Base-by-base conservation (phyloP, 139 green algal genomes). In the Klebsormidium nitens region DNA sequence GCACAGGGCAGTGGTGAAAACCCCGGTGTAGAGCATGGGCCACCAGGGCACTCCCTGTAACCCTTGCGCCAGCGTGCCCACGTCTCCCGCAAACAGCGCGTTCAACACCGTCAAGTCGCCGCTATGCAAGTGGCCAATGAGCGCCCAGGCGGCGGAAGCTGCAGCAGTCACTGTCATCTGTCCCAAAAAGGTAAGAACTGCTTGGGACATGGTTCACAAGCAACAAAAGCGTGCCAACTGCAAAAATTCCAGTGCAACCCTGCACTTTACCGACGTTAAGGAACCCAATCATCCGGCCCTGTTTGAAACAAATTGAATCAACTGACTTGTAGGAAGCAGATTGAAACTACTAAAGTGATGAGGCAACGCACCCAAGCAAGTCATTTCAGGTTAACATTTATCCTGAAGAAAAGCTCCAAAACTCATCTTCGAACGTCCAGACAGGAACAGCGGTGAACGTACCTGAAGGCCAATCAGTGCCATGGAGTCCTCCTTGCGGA, bases 1-100 rank as follows among this genome's bases (percentile, higher is more conserved):
- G 17, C 66, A 82, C 19, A 83, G 64, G 0, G 80, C 77, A 2
- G 84, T 89, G 26, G 84, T 83, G 19, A 74, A 37, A 8, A 86
- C n/a, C 48, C 82, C 84, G 38, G 80, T 87, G 72, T 82, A 87
- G 1, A 77, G 2, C 19, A 89, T 69, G 19, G 34, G 34, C 2
- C 74, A 8, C 19, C 84, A 57, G 23, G 39, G 39, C 2, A 85
- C 59, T 3, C 0, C 36, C 1, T 29, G 29, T 4, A 56, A 56
- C 26, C 6, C 5, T 5, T 48, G 4, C 3, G 31, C 8, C 29
- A 64, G 28, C 48, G 49, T 37, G 28, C 36, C 34, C 49, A 40
- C 26, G 11, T 46, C 65, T 2, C 17, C 34, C 49, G 26, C 5
- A 5, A 63, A 19, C 26, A 63, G 0, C 8, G 56, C 2, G 26